Percentiles rank a stretch among this genome's conserved stretches.
These are phyloP conservation scores for Penicillium samsonianum DNA, from an alignment of 495 filamentous ascomycete genomes.

Conservation along the genomic window DNA sequence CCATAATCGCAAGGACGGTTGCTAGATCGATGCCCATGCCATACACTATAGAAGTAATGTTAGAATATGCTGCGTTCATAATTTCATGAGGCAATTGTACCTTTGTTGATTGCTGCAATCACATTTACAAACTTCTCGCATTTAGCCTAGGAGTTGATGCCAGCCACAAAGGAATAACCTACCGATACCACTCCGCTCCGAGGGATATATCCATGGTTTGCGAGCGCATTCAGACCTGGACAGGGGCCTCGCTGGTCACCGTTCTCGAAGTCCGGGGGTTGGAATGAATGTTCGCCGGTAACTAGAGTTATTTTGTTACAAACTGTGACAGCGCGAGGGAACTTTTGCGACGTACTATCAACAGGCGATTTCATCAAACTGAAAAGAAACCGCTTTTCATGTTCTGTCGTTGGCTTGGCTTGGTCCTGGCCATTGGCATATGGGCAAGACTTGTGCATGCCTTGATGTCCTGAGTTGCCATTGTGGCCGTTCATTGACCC, in stretches of 20 bases:
- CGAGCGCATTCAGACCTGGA: slow-evolving; percentile 54
- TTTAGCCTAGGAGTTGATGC: slow-evolving; percentile 31
- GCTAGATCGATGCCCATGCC: slow-evolving; percentile 55
- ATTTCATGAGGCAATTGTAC: slow-evolving; percentile 4
- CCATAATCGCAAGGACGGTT: slow-evolving; percentile 52
- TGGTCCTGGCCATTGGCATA: slow-evolving; percentile 17
- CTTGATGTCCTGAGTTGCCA: slow-evolving; percentile 5
- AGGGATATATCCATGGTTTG: slow-evolving; percentile 57
- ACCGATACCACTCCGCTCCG: slow-evolving; percentile 50
- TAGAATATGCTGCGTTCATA: background rate
- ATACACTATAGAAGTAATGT: slow-evolving; percentile 32
- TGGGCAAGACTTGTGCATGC: slow-evolving; percentile 30
- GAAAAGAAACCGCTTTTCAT: slow-evolving; percentile 33
- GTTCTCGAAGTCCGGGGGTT: slow-evolving; percentile 35
- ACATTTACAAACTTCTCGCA: slow-evolving; percentile 26
- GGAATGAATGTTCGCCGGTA: slow-evolving; percentile 42
- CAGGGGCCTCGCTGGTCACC: slow-evolving; percentile 51
- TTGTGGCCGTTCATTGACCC: slow-evolving; percentile 11
- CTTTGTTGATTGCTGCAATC: slow-evolving; percentile 34
- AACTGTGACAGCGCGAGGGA: background rate
- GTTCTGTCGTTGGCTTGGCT: background rate
- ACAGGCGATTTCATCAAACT: slow-evolving; percentile 28
- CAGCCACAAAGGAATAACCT: slow-evolving; percentile 7
- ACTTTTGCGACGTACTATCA: slow-evolving; percentile 24
- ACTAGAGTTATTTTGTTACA: slow-evolving; percentile 22